Base-by-base conservation (phyloP, 192 early-diverging fungal species). In the Coemansia sp. region DNA sequence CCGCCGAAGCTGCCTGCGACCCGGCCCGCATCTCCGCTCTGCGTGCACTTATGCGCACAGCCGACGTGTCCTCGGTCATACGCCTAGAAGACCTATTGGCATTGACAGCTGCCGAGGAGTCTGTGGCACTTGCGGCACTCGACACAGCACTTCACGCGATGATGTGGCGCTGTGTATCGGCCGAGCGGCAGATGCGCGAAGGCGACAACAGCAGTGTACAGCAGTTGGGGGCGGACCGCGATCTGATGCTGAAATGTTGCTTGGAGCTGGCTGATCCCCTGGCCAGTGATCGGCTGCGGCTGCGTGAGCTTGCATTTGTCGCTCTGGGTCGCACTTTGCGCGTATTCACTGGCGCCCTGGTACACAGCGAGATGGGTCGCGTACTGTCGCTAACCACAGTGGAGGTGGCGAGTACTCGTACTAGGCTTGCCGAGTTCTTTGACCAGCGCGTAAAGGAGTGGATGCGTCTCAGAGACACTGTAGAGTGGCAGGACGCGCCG, bases 221-320 rank as follows among this genome's bases (percentile, higher is more conserved):
- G 5, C 23, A 38, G n/a, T 64, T 84, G 58, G 33, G 23, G 0
- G 33, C n/a, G 7, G 77, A 68, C 13, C 73, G 76, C 13, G 81
- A 78, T 33, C 55, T 64, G 8, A 38, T 84, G 6, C 23, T 73
- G 1, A 67, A 2, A 0, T 19, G 46, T 1, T 84, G 81, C 47
- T 3, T 35, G 55, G 64, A 55, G 52, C 81, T 84, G 35, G 67
- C 30, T 8, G 69, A 69, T 11, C 53, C 58, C 7, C 7, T 13
- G 1, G 69, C 58, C 2, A 4, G 59, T 3, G 58, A 39, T 4
- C 67, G 66, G 43, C 44, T 38, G 6, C 65, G 73, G 3, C 50
- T 84, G 53, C 70, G 74, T 23, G 81, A 84, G 50, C 67, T 70
- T 26, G 81, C 77, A 26, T 76, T 75, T 60, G 67, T 68, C n/a